phyloP scores from a whole-genome alignment of 257 asterid genomes.

The Solanum pinnatisectum region DNA sequence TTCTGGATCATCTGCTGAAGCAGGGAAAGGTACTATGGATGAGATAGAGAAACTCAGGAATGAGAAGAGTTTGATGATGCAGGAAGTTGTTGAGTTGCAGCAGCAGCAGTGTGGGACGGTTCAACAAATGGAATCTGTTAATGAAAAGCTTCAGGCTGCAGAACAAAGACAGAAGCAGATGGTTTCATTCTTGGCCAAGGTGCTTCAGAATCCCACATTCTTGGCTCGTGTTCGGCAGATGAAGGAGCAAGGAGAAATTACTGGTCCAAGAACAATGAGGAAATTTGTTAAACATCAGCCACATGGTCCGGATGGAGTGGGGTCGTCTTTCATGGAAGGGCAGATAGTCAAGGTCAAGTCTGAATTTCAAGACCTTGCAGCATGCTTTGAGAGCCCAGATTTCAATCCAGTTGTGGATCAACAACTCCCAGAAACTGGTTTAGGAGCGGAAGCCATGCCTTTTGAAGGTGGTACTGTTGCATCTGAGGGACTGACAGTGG shows the following conservation, averaged over 20 bases:
- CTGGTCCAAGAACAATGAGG: constrained; percentile 35
- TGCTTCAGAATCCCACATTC: constrained; percentile 50
- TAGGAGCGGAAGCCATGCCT: constrained; percentile 12
- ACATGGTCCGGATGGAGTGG: constrained; percentile 14
- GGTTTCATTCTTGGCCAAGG: constrained; percentile 72
- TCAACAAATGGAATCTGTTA: constrained; percentile 49
- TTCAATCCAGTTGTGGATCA: constrained; percentile 13
- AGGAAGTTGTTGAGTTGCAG: constrained; percentile 58
- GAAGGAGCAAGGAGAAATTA: constrained; percentile 30
- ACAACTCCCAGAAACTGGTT: constrained; percentile 20
- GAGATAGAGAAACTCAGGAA: constrained; percentile 53
- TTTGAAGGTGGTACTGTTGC: constrained; percentile 17
- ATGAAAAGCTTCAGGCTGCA: constrained; percentile 58
- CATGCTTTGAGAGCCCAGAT: not conserved
- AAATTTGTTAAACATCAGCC: constrained; percentile 45
- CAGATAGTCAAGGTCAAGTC: constrained; percentile 16
- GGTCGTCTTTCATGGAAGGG: constrained; percentile 13
- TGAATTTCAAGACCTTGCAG: constrained; percentile 10
- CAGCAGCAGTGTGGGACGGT: constrained; percentile 53
- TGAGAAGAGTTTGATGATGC: constrained; percentile 63
- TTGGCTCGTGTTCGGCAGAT: constrained; percentile 30
- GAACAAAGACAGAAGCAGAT: constrained; percentile 79
- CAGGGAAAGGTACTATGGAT: constrained; percentile 29
- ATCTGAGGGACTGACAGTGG: constrained; percentile 15
- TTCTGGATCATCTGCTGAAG: constrained; percentile 23